Percentiles rank a stretch among this genome's conserved stretches.
These are phyloP conservation scores for Ceratobasidium sp. DNA, from an alignment of 1,284 basidiomycete species.

Conservation along the genomic window DNA sequence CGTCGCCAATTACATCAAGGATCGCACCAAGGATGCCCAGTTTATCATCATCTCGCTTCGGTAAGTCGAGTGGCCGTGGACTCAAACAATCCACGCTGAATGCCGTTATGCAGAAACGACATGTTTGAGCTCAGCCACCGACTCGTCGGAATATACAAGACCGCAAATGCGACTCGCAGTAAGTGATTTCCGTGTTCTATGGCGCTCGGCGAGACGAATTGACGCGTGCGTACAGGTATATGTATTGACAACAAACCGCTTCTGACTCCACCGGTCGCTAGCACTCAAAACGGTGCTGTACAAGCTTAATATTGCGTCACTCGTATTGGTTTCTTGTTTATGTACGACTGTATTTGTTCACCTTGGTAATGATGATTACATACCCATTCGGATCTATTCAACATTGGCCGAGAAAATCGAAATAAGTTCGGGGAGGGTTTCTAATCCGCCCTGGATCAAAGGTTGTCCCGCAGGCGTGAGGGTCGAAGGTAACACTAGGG, in stretches of 20 bases:
- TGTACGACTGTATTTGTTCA: neutral
- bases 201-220: slow-evolving; percentile 31
- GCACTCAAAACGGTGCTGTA: slow-evolving; percentile 15
- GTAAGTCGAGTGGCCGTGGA: slow-evolving; percentile 51
- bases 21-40: slow-evolving; percentile 89
- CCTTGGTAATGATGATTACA: neutral
- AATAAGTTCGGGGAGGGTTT: slow-evolving; percentile 2
- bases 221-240: slow-evolving; percentile 50
- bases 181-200: slow-evolving; percentile 46
- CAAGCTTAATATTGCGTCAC: neutral
- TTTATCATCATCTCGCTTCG: slow-evolving; percentile 97
- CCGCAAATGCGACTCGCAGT: slow-evolving; percentile 85
- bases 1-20: slow-evolving; percentile 97
- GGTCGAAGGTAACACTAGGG: neutral
- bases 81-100: neutral
- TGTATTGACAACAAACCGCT: slow-evolving; percentile 54
- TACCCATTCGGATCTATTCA: neutral
- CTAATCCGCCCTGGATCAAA: neutral
- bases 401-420: neutral
- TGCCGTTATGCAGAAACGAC: slow-evolving; percentile 68
- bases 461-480: neutral
- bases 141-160: slow-evolving; percentile 98
- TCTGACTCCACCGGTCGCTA: neutral
- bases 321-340: neutral
- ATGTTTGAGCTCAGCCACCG: slow-evolving; percentile 97